phyloP scores from a whole-genome alignment of 2,329 filamentous ascomycete species.

The Aspergillus caelatus region DNA sequence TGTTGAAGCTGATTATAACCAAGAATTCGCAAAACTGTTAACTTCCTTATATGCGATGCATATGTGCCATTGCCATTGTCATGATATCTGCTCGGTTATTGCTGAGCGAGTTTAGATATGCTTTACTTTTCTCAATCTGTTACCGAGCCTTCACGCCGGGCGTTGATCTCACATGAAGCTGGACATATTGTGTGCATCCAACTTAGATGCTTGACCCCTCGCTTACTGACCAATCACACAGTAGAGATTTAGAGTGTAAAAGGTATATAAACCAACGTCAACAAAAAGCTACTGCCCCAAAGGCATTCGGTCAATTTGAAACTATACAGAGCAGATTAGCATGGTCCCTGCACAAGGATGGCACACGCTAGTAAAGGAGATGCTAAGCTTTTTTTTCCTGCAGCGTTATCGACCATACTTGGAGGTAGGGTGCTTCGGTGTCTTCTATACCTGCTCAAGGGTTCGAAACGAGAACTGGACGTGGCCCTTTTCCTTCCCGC shows the following conservation, averaged over 20 bases:
- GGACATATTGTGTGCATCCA: too few relatives aligned
- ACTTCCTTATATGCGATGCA: too few relatives aligned
- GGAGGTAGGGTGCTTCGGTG: neutral
- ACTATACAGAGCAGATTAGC: conserved; percentile 78
- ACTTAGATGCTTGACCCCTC: neutral
- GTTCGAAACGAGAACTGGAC: neutral
- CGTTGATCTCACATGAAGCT: too few relatives aligned
- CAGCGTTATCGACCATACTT: neutral
- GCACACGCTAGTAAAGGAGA: neutral
- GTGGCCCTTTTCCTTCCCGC: neutral
- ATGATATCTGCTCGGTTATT: too few relatives aligned
- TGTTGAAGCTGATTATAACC: too few relatives aligned
- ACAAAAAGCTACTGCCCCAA: neutral
- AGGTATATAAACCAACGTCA: neutral
- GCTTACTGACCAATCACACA: neutral
- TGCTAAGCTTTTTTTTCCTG: neutral
- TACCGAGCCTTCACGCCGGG: too few relatives aligned
- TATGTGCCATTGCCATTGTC: too few relatives aligned
- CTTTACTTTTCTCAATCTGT: too few relatives aligned
- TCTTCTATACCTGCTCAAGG: neutral
- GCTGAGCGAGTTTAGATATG: too few relatives aligned
- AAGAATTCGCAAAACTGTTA: too few relatives aligned
- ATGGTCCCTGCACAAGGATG: conserved; percentile 68
- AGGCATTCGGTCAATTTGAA: conserved; percentile 58
- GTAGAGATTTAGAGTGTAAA: neutral